Base-by-base conservation (phyloP, 257 asterid species). In the Linderniella brevidens region DNA sequence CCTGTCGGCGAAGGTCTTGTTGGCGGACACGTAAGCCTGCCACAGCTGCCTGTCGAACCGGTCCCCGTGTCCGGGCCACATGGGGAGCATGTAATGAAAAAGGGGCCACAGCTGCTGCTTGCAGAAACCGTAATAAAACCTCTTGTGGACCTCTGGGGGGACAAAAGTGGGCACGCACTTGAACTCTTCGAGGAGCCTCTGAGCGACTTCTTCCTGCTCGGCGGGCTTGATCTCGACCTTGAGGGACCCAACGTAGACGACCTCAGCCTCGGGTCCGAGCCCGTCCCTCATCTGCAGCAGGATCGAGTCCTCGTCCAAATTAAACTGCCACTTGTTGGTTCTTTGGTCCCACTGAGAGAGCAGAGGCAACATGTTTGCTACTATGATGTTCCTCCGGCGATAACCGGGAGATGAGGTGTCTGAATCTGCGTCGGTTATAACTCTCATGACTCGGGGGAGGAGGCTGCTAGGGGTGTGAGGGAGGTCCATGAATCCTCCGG, bases 91-190 rank as follows among this genome's bases (percentile, higher is more conserved):
- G 77, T 80, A 80, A 64, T 80, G 92, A 17, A 80, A 80, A 20
- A 80, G 81, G 45, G 92, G 87, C 92, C 92, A 80, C 13, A 80
- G 66, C 18, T 73, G 81, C 56, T 80, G 80, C 72, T 80, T 77
- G 41, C 87, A 80, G 62, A 80, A 80, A 49, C 84, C 87, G 46
- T 74, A 69, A 56, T 80, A 80, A 54, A 71, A 80, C 51, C 61
- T 71, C 9, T 65, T 62, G 16, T 67, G 78, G 58, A 74, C 54
- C 17, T 80, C 92, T 25, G 3, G 70, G 37, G 84, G 84, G 53
- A 80, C 59, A 64, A 80, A 80, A 32, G 92, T 74, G 12, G 92
- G 84, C 29, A 74, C 79, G 58, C 87, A 80, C 8, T 72, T 71
- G 71, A 67, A 77, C n/a, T 71, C 74, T 8, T 77, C 84, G 16